Evolutionary conservation across 768 basidiomycete species (phyloP), one percentile per base, ranked within the genome.

Genomic region (Podaxis rugospora): DNA sequence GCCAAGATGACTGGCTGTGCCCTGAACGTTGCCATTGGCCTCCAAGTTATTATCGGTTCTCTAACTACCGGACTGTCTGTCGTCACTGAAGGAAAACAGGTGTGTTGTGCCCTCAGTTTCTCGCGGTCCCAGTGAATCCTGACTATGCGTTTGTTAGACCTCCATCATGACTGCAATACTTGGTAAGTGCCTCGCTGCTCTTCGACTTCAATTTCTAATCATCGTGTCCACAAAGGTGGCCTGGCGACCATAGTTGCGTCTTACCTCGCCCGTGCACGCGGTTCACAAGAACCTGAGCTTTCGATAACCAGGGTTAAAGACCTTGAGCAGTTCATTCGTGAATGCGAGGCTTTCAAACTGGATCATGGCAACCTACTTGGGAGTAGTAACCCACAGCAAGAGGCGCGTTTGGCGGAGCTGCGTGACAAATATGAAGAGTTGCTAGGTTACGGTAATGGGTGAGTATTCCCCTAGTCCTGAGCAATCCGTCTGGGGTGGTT

Each of bases 221-320:
- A 65, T 46, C 32, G 32, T 39, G 11, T 51, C 5, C 53, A 21
- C 16, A 11, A 23, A 84, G 87, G 90, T 36, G 89, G 86, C n/a
- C 58, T 87, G 11, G 71, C 88, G 4, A 92, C 89, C 0, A 35
- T 90, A 23, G 79, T 86, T 14, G 88, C 89, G 14, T 86, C 88
- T 1, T 91, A 87, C 70, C 77, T 92, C 25, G 90, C 89, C 3
- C 83, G 86, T 7, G 78, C 82, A 21, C 83, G 88, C 27, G 87
- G 88, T 6, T 84, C 87, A 0, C 81, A 82, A 37, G 89, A 91
- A 65, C 90, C 90, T 1, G 87, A 90, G 62, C 57, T 79, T 18
- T 88, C 87, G 0, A 75, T 78, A 36, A 68, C 74, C 1, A 79
- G 83, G 10, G 77, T 77, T 2, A 84, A 86, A 63, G 86, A 87